Conservation (phyloP, 1,284 basidiomycete species). For the Ceratobasidium sp. region DNA sequence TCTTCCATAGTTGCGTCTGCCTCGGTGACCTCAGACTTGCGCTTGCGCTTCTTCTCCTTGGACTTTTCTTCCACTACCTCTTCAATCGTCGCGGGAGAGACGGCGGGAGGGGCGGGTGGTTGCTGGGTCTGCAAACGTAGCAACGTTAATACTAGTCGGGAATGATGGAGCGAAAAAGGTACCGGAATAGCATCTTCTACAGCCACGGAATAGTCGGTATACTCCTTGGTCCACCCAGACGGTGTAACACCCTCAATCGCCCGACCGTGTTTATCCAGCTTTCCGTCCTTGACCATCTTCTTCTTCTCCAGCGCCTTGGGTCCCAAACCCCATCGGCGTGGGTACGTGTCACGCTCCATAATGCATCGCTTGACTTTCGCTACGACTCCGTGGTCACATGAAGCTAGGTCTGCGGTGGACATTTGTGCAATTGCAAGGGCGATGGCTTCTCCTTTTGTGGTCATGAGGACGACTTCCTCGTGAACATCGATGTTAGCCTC, state of each 20-base stretch:
- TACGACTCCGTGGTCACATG: constrained; percentile 98
- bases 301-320: constrained; percentile 98
- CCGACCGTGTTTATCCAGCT: constrained; percentile 96
- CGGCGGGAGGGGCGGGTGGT: constrained; percentile 51
- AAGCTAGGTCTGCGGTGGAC: constrained; percentile 98
- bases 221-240: constrained; percentile 89
- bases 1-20: constrained; percentile 44
- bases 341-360: constrained; percentile 99
- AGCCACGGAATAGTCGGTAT: constrained; percentile 84
- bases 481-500: constrained; percentile 95
- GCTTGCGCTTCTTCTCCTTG: constrained; percentile 52
- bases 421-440: constrained; percentile 98
- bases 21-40: constrained; percentile 47
- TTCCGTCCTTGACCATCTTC: constrained; percentile 95
- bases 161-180: not conserved
- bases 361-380: constrained; percentile 99
- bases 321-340: constrained; percentile 97
- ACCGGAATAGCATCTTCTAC: constrained; percentile 53
- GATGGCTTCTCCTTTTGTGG: constrained; percentile 99
- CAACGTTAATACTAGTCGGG: constrained; percentile 1
- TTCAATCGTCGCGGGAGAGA: constrained; percentile 46
- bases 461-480: constrained; percentile 99
- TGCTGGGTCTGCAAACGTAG: constrained; percentile 51
- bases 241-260: constrained; percentile 93
- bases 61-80: constrained; percentile 49